Percentiles rank a stretch among this genome's conserved stretches.
phyloP scores from a whole-genome alignment of 345 rosid species.

The Populus alba region DNA sequence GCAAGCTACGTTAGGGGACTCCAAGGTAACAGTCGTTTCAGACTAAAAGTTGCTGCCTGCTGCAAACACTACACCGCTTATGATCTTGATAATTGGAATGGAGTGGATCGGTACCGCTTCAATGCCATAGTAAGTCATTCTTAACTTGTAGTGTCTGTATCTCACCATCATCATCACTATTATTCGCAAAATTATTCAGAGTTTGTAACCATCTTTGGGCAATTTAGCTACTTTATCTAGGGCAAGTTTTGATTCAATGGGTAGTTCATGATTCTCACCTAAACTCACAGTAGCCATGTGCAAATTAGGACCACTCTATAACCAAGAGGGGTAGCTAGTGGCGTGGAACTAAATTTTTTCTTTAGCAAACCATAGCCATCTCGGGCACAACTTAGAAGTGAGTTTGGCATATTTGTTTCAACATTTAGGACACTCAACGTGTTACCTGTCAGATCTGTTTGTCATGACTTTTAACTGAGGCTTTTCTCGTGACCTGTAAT shows the following conservation, averaged over 20 bases:
- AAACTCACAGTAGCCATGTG: background rate
- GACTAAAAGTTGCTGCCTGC: slow-evolving; percentile 91
- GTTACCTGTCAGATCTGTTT: background rate
- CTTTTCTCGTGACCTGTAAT: background rate
- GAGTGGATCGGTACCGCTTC: slow-evolving; percentile 80
- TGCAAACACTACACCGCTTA: slow-evolving; percentile 97
- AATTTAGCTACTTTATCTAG: background rate
- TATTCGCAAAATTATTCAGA: background rate
- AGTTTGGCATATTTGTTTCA: background rate
- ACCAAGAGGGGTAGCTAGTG: background rate
- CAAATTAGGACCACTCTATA: background rate
- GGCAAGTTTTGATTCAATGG: background rate
- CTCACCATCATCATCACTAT: background rate
- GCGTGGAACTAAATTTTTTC: background rate
- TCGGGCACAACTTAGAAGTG: background rate
- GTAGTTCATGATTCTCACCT: background rate
- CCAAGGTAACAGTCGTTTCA: slow-evolving; percentile 40
- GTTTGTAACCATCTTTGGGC: background rate
- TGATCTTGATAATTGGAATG: slow-evolving; percentile 95
- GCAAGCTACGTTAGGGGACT: slow-evolving; percentile 35
- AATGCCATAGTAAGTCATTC: slow-evolving; percentile 61
- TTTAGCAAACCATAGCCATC: background rate
- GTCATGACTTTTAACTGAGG: background rate
- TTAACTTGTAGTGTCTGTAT: background rate
- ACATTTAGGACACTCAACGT: background rate